A percentile compares a stretch with the other conserved stretches of the same genome.
Conservation (phyloP, 2,329 filamentous ascomycete genomes). For the Berkeleyomyces rouxiae region DNA sequence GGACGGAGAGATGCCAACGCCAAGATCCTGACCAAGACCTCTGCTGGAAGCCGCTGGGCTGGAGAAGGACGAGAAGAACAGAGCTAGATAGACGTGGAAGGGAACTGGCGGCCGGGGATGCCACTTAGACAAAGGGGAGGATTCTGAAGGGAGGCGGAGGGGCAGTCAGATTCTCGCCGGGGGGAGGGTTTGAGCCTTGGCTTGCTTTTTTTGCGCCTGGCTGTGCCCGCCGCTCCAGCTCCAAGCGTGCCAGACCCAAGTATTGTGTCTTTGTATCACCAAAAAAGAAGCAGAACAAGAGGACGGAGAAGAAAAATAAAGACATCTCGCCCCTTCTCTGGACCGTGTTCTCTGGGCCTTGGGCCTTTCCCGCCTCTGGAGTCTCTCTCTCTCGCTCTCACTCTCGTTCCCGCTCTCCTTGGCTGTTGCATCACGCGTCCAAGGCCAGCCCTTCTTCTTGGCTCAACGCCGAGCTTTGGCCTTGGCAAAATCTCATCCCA, state of each 20-base stretch:
- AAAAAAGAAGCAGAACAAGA: neutral
- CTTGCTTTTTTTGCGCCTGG: neutral
- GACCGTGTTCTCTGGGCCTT: too few species aligned
- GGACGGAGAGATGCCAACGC: neutral
- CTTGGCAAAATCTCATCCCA: slow-evolving; percentile 13
- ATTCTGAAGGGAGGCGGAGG: neutral
- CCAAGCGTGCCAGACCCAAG: too few species aligned
- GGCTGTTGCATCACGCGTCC: slow-evolving; percentile 11
- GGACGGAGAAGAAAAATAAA: neutral
- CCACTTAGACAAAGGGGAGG: neutral
- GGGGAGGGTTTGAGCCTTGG: neutral
- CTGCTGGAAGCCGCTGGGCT: neutral
- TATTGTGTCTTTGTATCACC: neutral
- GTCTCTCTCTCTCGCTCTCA: neutral
- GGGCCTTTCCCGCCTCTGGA: neutral
- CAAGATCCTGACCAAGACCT: neutral
- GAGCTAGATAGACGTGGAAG: neutral
- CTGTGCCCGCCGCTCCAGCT: neutral
- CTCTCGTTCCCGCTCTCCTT: neutral
- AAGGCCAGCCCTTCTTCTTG: slow-evolving; percentile 9
- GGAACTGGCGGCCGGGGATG: neutral
- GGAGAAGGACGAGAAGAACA: neutral
- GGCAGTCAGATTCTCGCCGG: neutral
- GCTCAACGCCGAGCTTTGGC: slow-evolving; percentile 13
- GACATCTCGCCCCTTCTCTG: neutral